These are phyloP conservation scores for Gnaphalium uliginosum DNA, from an alignment of 129 eudicot genomes.

Conservation along the genomic window DNA sequence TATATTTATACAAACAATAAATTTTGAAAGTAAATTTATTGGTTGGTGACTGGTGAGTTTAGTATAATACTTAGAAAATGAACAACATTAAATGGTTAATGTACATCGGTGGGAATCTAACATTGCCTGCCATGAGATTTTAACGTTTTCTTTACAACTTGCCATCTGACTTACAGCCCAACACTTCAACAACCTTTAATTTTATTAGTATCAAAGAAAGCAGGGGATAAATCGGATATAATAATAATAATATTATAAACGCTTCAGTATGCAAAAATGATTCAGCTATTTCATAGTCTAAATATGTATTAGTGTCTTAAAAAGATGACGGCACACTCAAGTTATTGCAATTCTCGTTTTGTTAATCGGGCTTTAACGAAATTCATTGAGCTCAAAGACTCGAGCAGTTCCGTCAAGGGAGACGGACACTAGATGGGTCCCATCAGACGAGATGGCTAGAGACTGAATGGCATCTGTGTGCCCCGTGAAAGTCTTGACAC, in stretches of 20 bases:
- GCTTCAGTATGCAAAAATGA: neutral
- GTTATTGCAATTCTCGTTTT: neutral
- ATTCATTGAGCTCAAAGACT: slow-evolving; percentile 28
- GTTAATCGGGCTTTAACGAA: neutral
- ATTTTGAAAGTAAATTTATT: too few relatives aligned
- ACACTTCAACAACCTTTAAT: too few relatives aligned
- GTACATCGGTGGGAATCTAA: neutral
- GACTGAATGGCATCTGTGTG: slow-evolving; percentile 76
- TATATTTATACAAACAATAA: too few relatives aligned
- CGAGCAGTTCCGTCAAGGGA: slow-evolving; percentile 30
- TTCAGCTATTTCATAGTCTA: neutral
- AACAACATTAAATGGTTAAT: slow-evolving; percentile 9
- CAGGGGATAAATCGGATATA: too few relatives aligned
- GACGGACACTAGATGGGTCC: slow-evolving; percentile 16
- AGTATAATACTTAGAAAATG: neutral
- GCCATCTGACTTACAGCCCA: too few relatives aligned
- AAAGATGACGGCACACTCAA: neutral
- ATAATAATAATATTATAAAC: neutral
- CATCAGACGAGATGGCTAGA: slow-evolving; percentile 49
- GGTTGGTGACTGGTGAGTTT: slow-evolving; percentile 16
- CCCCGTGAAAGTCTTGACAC: slow-evolving; percentile 66
- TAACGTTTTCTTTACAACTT: neutral
- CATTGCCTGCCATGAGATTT: neutral
- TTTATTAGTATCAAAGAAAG: too few relatives aligned
- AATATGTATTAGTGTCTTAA: slow-evolving; percentile 1